Base-by-base conservation (phyloP, 192 early-diverging fungal species). In the Coemansia sp. region DNA sequence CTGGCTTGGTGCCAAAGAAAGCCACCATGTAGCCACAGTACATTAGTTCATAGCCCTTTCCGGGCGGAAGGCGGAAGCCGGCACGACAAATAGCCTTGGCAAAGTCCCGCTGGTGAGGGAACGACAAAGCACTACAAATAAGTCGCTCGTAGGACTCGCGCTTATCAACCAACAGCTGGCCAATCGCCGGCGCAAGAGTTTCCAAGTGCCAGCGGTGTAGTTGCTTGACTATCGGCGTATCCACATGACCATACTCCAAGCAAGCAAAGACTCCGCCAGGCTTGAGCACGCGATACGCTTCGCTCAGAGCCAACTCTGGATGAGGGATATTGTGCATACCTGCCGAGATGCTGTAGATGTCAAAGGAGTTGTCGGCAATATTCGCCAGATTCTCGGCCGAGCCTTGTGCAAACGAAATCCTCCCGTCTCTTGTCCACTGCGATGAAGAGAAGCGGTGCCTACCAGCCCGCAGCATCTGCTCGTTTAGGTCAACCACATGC, bases 241-340 rank as follows among this genome's bases (percentile, higher is more conserved):
- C 86, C 23, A 95, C 93, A 60, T 88, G 87, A 24, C 89, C 86
- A 64, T 97, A 98, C 69, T 98, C 96, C 5, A 98, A 78, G 59
- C 90, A 91, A 81, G 92, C 92, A 83, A 97, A 95, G 3, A 92
- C 85, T 18, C 96, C 96, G 7, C 96, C 96, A 2, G 91, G 91
- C 78, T 93, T 94, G 33, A 98, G 76, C 14, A 97, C 93, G 34
- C 96, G 88, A 71, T 92, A 90, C 9, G 96, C 96, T 71, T 96
- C 92, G 40, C 76, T 74, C 28, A 98, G 75, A 3, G 94, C 96
- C 9, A 73, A 79, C 64, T 95, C 93, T 9, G 94, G 83, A 62
- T 97, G 89, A 2, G 96, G 94, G 74, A 92, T 89, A 81, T 98
- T 98, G 65, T 95, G 88, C 69, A 98, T 98, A n/a, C 96, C 96